Evolutionary conservation across 176 grass and related monocot genomes (phyloP).

Genomic region (Rhipidocladum racemiflorum): DNA sequence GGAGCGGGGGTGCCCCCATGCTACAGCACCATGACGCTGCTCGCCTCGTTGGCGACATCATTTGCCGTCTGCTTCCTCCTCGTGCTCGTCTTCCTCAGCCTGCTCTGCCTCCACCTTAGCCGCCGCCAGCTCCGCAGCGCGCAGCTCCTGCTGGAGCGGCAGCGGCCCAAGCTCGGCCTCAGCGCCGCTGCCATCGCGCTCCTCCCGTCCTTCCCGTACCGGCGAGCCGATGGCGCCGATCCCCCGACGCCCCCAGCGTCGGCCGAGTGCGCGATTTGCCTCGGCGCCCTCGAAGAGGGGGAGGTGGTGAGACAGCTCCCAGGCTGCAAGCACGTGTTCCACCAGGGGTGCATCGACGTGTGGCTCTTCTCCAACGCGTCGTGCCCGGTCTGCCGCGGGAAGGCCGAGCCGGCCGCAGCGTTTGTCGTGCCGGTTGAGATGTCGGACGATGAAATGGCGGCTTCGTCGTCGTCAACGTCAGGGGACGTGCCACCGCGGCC

Average conservation of each 20-base stretch:
- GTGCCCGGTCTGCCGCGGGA: constrained; percentile 63
- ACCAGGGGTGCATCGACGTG: constrained; percentile 53
- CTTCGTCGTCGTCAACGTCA: constrained; percentile 2
- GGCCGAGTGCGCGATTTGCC: constrained; percentile 65
- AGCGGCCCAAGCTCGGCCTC: constrained; percentile 43
- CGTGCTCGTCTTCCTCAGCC: constrained; percentile 40
- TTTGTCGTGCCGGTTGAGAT: not conserved
- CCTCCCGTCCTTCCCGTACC: constrained; percentile 54
- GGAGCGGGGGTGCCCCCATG: constrained; percentile 1
- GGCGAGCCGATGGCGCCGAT: not conserved
- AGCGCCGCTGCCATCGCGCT: constrained; percentile 51
- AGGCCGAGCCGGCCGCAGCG: constrained; percentile 28
- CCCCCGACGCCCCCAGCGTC: not conserved
- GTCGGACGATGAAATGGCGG: not conserved
- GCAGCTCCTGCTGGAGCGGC: not conserved
- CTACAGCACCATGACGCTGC: constrained; percentile 35
- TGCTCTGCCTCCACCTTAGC: constrained; percentile 19
- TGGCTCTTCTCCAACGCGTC: constrained; percentile 57
- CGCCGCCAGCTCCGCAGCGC: not conserved
- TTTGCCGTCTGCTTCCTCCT: constrained; percentile 49
- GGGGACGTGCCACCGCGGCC: not conserved
- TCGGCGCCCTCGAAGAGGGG: constrained; percentile 50
- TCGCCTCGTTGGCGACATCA: constrained; percentile 34
- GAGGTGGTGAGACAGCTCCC: constrained; percentile 53
- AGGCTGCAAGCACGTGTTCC: constrained; percentile 60